Evolutionary conservation across 768 basidiomycete species (phyloP), one percentile per base, ranked within the genome.

Genomic region (Leccinum rimulosum): DNA sequence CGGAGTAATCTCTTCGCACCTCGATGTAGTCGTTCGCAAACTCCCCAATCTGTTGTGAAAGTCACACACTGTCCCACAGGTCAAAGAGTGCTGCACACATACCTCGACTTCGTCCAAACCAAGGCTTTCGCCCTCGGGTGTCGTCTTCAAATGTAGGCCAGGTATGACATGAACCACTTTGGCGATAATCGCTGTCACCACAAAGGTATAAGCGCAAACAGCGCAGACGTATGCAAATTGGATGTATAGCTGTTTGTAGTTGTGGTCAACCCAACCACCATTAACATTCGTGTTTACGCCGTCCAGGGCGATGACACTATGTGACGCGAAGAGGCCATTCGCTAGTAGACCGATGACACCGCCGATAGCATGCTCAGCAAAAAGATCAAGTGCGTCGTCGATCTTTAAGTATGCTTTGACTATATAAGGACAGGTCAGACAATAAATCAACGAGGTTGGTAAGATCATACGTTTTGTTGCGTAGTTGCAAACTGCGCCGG

Each of bases 311-410:
- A 87, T 85, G 52, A 94, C 78, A 7, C 76, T 74, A 6, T 75
- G 74, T 25, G 87, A 83, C 12, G 87, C 93, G 65, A 95, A 93
- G 65, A 95, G 80, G 15, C 75, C 92, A 58, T 89, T 93, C 64
- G 80, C 62, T 51, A 92, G 69, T 14, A 91, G 79, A 47, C 91
- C 93, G 55, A 91, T 74, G 40, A 91, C 83, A 27, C 93, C 91
- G 6, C 92, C 93, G 43, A 95, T 75, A 36, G 88, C 95, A 77
- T 97, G 95, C 66, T 92, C 87, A 17, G 94, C 93, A 71, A 93
- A 95, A 48, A 95, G 82, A 80, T 98, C 95, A 52, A 97, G 86
- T 0, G 93, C 86, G 68, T 96, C 95, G 69, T 97, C 95, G 55
- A 94, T 82, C 17, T 77, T 75, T 55, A 94, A 60, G 36, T 89